phyloP scores from a whole-genome alignment of 257 asterid genomes.

The Avicennia marina region DNA sequence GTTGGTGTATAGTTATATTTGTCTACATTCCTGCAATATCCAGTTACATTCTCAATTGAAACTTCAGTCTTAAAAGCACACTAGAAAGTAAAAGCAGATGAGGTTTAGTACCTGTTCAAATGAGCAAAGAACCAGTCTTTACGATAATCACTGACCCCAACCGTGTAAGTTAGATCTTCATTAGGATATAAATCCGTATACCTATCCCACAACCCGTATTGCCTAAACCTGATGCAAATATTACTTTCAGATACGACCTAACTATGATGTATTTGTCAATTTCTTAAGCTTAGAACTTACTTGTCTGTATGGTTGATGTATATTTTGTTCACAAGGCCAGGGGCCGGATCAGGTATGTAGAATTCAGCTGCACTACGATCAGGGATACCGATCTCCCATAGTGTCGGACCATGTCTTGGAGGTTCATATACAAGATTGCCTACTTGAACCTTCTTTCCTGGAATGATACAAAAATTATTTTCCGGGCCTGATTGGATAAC shows the following conservation, averaged over 20 bases:
- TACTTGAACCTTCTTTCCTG: conserved; percentile 24
- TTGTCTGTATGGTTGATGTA: conserved; percentile 32
- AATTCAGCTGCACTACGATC: conserved; percentile 59
- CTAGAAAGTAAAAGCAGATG: not conserved
- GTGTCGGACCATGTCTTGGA: conserved; percentile 55
- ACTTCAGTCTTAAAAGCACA: not conserved
- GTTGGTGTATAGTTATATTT: conserved; percentile 36
- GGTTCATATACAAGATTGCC: conserved; percentile 34
- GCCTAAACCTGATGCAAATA: conserved; percentile 38
- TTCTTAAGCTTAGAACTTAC: conserved; percentile 13
- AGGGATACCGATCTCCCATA: conserved; percentile 66
- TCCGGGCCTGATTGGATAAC: too few species aligned
- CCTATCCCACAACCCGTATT: too few species aligned
- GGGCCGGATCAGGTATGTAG: conserved; percentile 44
- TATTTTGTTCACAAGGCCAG: conserved; percentile 27
- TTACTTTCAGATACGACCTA: too few species aligned
- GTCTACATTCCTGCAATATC: conserved; percentile 37
- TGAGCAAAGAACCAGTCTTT: conserved; percentile 60
- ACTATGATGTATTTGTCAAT: not conserved
- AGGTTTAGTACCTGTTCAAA: conserved; percentile 35
- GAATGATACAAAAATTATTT: too few species aligned
- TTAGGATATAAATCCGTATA: too few species aligned
- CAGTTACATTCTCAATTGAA: too few species aligned
- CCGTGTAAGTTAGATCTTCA: conserved; percentile 36
- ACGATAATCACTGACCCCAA: conserved; percentile 34